phyloP scores from a whole-genome alignment of 148 eudicot species.

The Euryodendron excelsum region DNA sequence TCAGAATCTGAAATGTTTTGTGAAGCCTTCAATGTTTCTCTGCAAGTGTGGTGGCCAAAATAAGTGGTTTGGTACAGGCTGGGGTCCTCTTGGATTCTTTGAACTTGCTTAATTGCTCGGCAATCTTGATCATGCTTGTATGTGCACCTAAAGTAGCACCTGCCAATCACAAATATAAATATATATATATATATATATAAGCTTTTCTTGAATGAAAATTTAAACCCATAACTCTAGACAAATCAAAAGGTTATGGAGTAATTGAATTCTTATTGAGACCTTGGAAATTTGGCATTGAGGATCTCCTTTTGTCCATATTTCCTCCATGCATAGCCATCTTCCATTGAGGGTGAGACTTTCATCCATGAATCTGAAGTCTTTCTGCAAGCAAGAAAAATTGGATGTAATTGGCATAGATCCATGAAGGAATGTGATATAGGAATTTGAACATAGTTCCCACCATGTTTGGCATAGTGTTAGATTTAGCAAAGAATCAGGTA shows the following conservation, averaged over 20 bases:
- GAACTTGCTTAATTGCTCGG: conserved; percentile 44
- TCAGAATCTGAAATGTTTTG: background rate
- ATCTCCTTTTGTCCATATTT: conserved; percentile 53
- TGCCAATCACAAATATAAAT: conserved; percentile 13
- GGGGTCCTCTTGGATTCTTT: conserved; percentile 28
- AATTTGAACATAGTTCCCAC: no score
- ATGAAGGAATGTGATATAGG: background rate
- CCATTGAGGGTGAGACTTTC: conserved; percentile 18
- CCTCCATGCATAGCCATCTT: conserved; percentile 51
- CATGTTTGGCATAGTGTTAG: no score
- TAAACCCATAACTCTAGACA: no score
- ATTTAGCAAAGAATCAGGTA: background rate
- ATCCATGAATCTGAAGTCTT: conserved; percentile 22
- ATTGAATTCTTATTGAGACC: conserved; percentile 26
- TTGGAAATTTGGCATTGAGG: conserved; percentile 36
- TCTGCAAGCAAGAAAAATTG: conserved; percentile 16
- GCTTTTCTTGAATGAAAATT: background rate
- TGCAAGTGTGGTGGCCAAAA: conserved; percentile 37
- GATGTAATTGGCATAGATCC: no score
- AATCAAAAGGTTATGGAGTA: no score
- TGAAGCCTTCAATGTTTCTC: background rate
- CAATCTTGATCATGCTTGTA: conserved; percentile 39
- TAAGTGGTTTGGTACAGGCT: conserved; percentile 36
- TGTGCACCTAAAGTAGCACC: conserved; percentile 51
- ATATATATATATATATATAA: background rate